A percentile compares a stretch with the other conserved stretches of the same genome.
phyloP scores from a whole-genome alignment of 306 rosid species.

The Carpinus fangiana region DNA sequence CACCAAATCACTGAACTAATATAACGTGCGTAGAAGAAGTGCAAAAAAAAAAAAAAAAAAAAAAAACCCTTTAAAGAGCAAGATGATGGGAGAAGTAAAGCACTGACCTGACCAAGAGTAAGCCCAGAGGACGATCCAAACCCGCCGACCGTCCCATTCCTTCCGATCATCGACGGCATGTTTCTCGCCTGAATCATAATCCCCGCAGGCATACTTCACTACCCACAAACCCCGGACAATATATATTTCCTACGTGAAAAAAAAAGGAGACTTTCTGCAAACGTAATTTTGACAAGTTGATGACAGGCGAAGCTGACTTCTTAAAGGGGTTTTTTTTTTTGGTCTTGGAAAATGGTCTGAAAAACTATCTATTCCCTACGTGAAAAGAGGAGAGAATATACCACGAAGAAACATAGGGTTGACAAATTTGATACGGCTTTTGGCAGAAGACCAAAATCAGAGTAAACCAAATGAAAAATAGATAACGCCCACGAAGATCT shows the following conservation, averaged over 20 bases:
- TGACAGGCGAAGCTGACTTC: slow-evolving; percentile 12
- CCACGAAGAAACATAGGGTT: slow-evolving; percentile 21
- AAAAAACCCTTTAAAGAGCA: background rate
- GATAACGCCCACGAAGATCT: slow-evolving; percentile 51
- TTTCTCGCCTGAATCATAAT: slow-evolving; percentile 61
- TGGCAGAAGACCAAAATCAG: slow-evolving; percentile 25
- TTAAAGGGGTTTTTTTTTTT: background rate
- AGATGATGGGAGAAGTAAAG: slow-evolving; percentile 10
- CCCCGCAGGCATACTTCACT: slow-evolving; percentile 61
- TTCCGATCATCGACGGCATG: slow-evolving; percentile 49
- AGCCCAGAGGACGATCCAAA: slow-evolving; percentile 70
- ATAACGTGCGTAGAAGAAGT: background rate
- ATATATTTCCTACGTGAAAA: background rate
- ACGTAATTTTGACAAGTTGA: slow-evolving; percentile 13
- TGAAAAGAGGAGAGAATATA: slow-evolving; percentile 23
- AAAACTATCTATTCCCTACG: background rate
- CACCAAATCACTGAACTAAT: slow-evolving; percentile 16
- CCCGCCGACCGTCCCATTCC: slow-evolving; percentile 46
- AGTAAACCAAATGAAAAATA: slow-evolving; percentile 16
- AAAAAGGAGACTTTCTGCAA: no score
- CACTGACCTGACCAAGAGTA: slow-evolving; percentile 73
- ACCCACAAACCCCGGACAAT: slow-evolving; percentile 10
- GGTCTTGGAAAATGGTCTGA: background rate
- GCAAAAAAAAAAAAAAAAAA: background rate
- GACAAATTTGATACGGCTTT: slow-evolving; percentile 34